Percentiles rank a stretch among this genome's conserved stretches.
phyloP scores from a whole-genome alignment of 2,329 filamentous ascomycete genomes.

The Colletotrichum tofieldiae region DNA sequence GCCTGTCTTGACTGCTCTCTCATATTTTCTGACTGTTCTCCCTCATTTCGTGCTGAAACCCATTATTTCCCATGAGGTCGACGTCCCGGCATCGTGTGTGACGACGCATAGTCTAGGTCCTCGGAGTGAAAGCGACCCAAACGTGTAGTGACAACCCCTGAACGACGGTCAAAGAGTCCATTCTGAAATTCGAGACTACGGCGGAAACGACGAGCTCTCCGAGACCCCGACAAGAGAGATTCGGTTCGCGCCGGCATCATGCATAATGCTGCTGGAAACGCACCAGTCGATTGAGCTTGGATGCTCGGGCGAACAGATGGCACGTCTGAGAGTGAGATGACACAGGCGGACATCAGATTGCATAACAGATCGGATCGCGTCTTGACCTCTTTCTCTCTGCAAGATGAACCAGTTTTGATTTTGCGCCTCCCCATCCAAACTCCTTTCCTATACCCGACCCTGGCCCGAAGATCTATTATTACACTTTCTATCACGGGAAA shows the following conservation, averaged over 20 bases:
- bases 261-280: conserved; percentile 15
- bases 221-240: conserved; percentile 24
- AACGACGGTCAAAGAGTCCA: conserved; percentile 32
- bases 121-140: conserved; percentile 3
- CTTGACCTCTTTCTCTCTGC: neutral
- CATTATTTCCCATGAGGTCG: neutral
- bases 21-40: neutral
- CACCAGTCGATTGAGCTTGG: conserved; percentile 3
- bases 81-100: neutral
- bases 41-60: neutral
- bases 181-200: neutral
- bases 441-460: neutral
- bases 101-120: neutral
- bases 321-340: conserved; percentile 24
- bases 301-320: conserved; percentile 20
- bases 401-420: neutral
- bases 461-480: neutral
- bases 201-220: conserved; percentile 26
- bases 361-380: neutral
- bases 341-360: conserved; percentile 20
- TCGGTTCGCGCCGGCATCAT: conserved; percentile 26
- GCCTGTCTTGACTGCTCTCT: neutral
- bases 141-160: conserved; percentile 12
- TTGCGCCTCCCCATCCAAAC: neutral
- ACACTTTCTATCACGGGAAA: neutral